Evolutionary conservation across 805 yeast genomes (phyloP).

Genomic region (Saccharomycopsis vini): DNA sequence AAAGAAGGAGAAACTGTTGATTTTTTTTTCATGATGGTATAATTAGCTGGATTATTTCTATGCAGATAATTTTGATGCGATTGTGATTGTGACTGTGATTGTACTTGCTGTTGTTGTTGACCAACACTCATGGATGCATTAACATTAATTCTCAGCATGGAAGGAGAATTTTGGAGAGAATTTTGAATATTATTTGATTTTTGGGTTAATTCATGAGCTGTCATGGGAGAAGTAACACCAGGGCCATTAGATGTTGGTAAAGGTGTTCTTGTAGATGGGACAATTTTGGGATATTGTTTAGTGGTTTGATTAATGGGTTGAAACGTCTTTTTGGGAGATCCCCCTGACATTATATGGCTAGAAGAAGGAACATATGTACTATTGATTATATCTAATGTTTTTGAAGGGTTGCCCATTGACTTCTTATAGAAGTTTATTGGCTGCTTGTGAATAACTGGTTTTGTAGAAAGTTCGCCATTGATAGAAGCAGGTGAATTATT

Average conservation of each 20-base stretch:
- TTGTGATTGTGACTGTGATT: not conserved
- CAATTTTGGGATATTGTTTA: slow-evolving; percentile 7
- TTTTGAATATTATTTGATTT: too few relatives aligned
- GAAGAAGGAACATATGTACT: slow-evolving; percentile 58
- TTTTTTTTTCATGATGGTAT: too few relatives aligned
- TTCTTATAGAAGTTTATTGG: slow-evolving; percentile 7
- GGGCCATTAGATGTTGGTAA: not conserved
- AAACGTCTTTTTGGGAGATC: slow-evolving; percentile 63
- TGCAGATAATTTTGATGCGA: not conserved
- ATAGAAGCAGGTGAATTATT: not conserved
- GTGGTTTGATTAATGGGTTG: slow-evolving; percentile 41
- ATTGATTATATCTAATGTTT: slow-evolving; percentile 46
- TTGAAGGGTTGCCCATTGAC: slow-evolving; percentile 12
- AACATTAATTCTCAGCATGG: too few relatives aligned
- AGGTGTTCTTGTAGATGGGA: not conserved
- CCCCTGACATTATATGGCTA: slow-evolving; percentile 55
- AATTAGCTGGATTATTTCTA: too few relatives aligned
- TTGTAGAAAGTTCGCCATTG: not conserved
- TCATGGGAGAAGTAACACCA: not conserved
- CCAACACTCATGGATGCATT: not conserved
- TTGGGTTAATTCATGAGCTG: not conserved
- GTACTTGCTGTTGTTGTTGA: not conserved
- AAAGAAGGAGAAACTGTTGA: too few relatives aligned
- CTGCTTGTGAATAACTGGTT: slow-evolving; percentile 5
- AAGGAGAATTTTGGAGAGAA: too few relatives aligned